Evolutionary conservation across 768 basidiomycete species (phyloP), one percentile per base, ranked within the genome.

Genomic region (Pleurotus pulmonarius): DNA sequence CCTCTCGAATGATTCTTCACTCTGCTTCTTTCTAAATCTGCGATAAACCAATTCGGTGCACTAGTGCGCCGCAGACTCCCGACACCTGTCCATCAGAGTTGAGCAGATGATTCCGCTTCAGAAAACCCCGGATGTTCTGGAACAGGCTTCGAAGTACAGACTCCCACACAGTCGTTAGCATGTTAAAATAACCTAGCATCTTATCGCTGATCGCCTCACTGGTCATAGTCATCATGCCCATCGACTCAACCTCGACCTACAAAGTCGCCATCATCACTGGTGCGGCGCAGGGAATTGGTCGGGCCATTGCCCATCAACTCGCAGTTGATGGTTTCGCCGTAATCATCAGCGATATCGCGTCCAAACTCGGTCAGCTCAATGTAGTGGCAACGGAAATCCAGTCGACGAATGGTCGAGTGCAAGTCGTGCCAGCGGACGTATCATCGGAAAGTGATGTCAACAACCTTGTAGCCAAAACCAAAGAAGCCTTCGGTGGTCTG

Each of bases 231-330:
- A 9, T 8, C 29, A 44, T 44, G 41, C n/a, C 41, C 41, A 44
- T 5, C 5, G 41, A 44, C 13, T n/a, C n/a, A n/a, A 44, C 20
- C 5, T 13, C 41, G 2, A 9, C 41, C 6, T 11, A 11, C 29
- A n/a, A 20, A n/a, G 41, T 44, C 46, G 74, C 73, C 4, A 64
- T 74, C 62, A 65, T 78, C 41, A 75, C 76, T 0, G 76, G 75
- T 39, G 70, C 65, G 6, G 69, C 64, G 2, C 73, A 70, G 52
- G 76, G 78, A 16, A 75, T 77, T 26, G 75, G 75, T 3, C 67
- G 70, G 25, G 73, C 72, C 49, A 73, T 76, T 45, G 73, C 75
- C 8, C 63, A 70, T 11, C 67, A 73, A 4, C 73, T 79, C 37
- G 75, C 78, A 20, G 46, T 56, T 16, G 74, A 73, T 46, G 75